Base-by-base conservation (phyloP, 2,329 filamentous ascomycete genomes). In the Exophiala bonariae region DNA sequence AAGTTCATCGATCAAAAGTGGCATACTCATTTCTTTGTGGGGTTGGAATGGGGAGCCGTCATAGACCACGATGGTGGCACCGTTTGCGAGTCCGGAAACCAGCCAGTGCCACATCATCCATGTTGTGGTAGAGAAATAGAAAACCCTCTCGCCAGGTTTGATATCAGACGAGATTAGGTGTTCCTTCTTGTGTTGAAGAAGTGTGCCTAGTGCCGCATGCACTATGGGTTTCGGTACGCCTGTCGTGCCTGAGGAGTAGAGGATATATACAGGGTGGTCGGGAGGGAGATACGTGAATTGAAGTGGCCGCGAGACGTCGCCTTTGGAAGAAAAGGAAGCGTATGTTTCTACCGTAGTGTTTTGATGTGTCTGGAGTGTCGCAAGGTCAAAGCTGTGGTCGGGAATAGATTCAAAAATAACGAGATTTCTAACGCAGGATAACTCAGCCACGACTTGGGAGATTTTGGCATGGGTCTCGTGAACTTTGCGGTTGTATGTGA, bases 101-200 rank as follows among this genome's bases (percentile, higher is more conserved):
- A 91, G 84, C 91, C 92, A 97, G 66, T 97, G 92, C 90, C 91
- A 96, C 92, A 97, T 97, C 91, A 99, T 97, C 93, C 91, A 96
- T 0, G 89, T 95, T 9, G 86, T 90, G 3, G 91, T 96, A 1
- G 90, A 96, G 71, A 91, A 96, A 72, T 96, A 96, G 67, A 96
- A 87, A 62, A 96, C 77, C 16, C 85, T 80, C 33, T 90, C 88
- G 2, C 76, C 73, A 0, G 85, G 78, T 7, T 78, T 76, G 54
- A 99, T 82, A 17, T 90, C 89, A 65, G 87, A 88, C 64, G 97
- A 92, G 3, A 97, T 76, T 37, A 86, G 79, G 63, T 95, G 91
- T 65, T 97, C 93, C 66, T 99, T 99, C 70, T 97, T 97, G 73
- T 97, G 93, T 66, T 97, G 92, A 41, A 97, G 79, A 5, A 99